These are phyloP conservation scores for Claviceps maximensis DNA, from an alignment of 2,329 filamentous ascomycete species.

Conservation along the genomic window DNA sequence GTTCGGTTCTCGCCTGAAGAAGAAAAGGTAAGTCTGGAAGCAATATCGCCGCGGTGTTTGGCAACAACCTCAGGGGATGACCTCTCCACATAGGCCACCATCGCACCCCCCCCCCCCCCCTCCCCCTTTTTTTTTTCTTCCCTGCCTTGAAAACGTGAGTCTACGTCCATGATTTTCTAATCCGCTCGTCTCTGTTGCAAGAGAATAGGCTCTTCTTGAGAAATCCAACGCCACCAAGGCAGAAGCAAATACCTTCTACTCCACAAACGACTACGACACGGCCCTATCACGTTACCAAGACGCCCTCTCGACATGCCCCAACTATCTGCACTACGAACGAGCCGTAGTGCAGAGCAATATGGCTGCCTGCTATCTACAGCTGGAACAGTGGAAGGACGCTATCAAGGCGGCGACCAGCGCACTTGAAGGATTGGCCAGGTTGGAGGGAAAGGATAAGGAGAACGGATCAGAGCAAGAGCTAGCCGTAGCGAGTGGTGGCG, in stretches of 20 bases:
- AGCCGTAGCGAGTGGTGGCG: constrained; percentile 1
- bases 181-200: background rate
- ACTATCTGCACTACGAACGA: constrained; percentile 76
- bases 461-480: constrained; percentile 33
- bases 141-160: background rate
- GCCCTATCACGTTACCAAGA: constrained; percentile 75
- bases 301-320: constrained; percentile 65
- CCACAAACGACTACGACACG: constrained; percentile 54
- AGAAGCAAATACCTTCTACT: constrained; percentile 70
- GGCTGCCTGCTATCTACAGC: constrained; percentile 74
- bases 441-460: constrained; percentile 24
- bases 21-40: constrained; percentile 31
- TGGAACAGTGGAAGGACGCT: constrained; percentile 75
- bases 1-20: constrained; percentile 39
- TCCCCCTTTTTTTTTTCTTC: background rate
- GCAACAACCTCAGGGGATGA: too few species aligned
- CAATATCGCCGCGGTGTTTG: too few species aligned
- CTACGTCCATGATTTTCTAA: background rate
- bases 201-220: constrained; percentile 45
- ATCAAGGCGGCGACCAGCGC: constrained; percentile 60
- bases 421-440: constrained; percentile 55
- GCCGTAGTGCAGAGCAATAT: constrained; percentile 83
- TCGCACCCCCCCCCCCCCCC: background rate
- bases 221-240: constrained; percentile 63
- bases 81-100: background rate